Conservation (phyloP, 768 basidiomycete genomes). For the Russula olivacea region DNA sequence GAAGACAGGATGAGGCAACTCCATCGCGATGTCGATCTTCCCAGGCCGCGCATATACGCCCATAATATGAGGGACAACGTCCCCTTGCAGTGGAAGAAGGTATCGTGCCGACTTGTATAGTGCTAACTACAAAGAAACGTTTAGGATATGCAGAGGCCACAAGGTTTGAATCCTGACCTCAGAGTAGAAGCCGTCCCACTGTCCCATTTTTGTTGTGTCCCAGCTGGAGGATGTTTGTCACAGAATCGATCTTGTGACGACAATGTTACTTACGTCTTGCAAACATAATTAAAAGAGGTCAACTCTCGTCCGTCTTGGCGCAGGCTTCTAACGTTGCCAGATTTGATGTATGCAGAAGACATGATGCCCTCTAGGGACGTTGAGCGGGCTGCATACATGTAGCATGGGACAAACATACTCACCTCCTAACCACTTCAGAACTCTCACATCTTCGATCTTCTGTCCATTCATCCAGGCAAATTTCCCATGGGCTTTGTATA, state of each 20-base stretch:
- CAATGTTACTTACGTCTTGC: slow-evolving; percentile 15
- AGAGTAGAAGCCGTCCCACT: slow-evolving; percentile 38
- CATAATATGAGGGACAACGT: slow-evolving; percentile 48
- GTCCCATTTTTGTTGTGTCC: slow-evolving; percentile 30
- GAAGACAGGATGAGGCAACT: slow-evolving; percentile 50
- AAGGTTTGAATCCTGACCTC: slow-evolving; percentile 30
- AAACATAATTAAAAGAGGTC: slow-evolving; percentile 13
- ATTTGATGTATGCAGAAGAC: slow-evolving; percentile 22
- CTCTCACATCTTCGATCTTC: slow-evolving; percentile 13
- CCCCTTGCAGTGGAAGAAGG: slow-evolving; percentile 48
- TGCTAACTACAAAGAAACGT: slow-evolving; percentile 38
- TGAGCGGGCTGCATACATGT: not conserved
- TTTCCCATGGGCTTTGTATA: slow-evolving; percentile 23
- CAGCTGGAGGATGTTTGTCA: slow-evolving; percentile 29
- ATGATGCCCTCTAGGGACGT: slow-evolving; percentile 16
- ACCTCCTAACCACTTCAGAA: slow-evolving; percentile 20
- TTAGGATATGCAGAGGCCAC: slow-evolving; percentile 6
- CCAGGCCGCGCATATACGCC: slow-evolving; percentile 40
- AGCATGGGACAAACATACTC: not conserved
- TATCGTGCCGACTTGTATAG: slow-evolving; percentile 44
- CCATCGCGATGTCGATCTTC: slow-evolving; percentile 43
- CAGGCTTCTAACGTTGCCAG: slow-evolving; percentile 3
- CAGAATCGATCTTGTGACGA: not conserved
- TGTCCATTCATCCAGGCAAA: slow-evolving; percentile 19
- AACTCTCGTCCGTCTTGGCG: not conserved